Base-by-base conservation (phyloP, 2,329 filamentous ascomycete species). In the Fusarium agapanthi region DNA sequence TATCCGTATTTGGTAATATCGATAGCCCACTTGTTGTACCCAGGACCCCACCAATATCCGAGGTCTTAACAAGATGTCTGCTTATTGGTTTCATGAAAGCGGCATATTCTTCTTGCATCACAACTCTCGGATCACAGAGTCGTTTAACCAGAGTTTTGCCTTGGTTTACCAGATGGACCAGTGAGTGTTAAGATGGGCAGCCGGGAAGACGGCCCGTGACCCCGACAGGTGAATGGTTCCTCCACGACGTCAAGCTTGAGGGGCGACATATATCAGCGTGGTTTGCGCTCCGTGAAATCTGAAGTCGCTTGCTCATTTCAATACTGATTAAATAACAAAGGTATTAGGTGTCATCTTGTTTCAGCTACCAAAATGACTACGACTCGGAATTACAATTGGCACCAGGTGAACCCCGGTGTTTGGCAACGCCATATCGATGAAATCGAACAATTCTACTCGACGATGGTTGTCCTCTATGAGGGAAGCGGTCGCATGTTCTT, bases 361-460 rank as follows among this genome's bases (percentile, higher is more conserved):
- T 9, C 7, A 20, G 1, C 12, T 1, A 30, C 7, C 15, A 58
- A 45, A 18, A 72, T 72, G 70, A 0, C n/a, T 18, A 2, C 24
- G 7, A 5, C 35, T 11, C n/a, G 5, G 2, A 16, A 67, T 3
- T 51, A 51, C 16, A 12, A 30, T 3, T 82, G 81, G 81, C 71
- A 59, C 1, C 69, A 80, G n/a, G 66, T 55, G 6, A 47, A 47
- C 1, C 73, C 79, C 7, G 76, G 78, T 9, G 35, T 76, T 4
- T 84, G 81, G 81, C 72, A 78, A 12, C 79, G 82, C 11, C 75
- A 76, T n/a, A 73, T 82, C 14, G 83, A 86, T 35, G 84, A 86
- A 61, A 76, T 79, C 1, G 83, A 86, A 59, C 69, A 81, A 22
- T 83, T 82, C 40, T 86, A 86, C 64, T 78, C 81, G 0, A 72